A percentile compares a stretch with the other conserved stretches of the same genome.
Evolutionary conservation across 208 protist genomes (phyloP).

Genomic region (Acanthamoeba triangularis): DNA sequence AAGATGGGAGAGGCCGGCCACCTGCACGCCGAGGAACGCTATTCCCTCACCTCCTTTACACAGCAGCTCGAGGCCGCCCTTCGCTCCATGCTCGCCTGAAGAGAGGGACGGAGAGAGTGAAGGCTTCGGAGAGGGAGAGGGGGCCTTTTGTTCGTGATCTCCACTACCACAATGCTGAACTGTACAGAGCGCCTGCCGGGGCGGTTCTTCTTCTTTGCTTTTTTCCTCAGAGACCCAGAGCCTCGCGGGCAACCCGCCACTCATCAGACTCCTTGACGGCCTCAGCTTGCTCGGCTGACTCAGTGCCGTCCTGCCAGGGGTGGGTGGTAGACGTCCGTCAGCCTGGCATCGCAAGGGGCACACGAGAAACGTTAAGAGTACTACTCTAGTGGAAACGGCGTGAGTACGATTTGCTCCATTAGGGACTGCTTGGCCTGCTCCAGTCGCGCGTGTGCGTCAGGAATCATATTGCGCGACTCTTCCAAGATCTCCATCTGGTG

Average conservation of each 20-base stretch:
- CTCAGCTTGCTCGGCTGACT: background rate
- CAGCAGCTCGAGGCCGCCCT: conserved; percentile 12
- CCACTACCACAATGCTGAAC: too few species aligned
- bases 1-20: conserved; percentile 43
- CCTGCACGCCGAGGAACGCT: background rate
- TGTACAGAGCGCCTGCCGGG: too few species aligned
- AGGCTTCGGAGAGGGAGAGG: too few species aligned
- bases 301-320: background rate
- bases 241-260: background rate
- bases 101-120: too few species aligned
- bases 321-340: background rate
- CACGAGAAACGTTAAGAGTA: background rate
- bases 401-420: background rate
- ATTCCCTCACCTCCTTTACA: conserved; percentile 28
- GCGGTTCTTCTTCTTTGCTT: too few species aligned
- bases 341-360: too few species aligned
- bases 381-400: background rate
- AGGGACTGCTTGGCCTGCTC: conserved; percentile 26
- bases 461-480: background rate
- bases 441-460: background rate
- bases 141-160: too few species aligned
- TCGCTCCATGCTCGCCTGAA: background rate
- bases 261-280: background rate
- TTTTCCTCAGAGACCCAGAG: background rate
- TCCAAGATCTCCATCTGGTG: conserved; percentile 13